phyloP scores from a whole-genome alignment of 495 filamentous ascomycete species.

The Penicillium malachiteum region DNA sequence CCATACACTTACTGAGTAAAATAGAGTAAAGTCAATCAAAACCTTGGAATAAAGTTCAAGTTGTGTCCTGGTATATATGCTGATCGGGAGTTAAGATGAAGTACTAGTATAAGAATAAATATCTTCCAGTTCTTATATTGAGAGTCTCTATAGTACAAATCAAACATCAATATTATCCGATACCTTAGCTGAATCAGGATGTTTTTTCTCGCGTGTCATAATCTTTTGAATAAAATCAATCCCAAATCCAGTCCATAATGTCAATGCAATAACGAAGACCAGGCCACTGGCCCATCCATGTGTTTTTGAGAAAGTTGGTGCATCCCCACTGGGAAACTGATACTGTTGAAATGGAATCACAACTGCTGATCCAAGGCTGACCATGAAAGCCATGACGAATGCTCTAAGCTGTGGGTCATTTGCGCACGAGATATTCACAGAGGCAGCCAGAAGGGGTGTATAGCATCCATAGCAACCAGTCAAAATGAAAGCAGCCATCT shows the following conservation, averaged over 20 bases:
- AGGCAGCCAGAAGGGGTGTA: constrained; percentile 15
- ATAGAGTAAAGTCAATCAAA: too few relatives aligned
- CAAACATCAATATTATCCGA: too few relatives aligned
- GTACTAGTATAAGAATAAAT: too few relatives aligned
- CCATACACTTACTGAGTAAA: too few relatives aligned
- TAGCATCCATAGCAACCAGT: constrained; percentile 12
- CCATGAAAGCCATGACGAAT: constrained; percentile 20
- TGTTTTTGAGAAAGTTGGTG: constrained; percentile 4
- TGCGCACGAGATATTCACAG: constrained; percentile 18
- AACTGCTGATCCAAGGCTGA: constrained; percentile 17
- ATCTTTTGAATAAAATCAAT: constrained; percentile 7
- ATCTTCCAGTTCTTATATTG: too few relatives aligned
- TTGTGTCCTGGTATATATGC: too few relatives aligned
- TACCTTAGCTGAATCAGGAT: too few relatives aligned
- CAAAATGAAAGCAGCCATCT: constrained; percentile 16
- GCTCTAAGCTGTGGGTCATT: constrained; percentile 20
- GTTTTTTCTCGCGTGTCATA: not conserved
- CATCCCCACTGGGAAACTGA: constrained; percentile 11
- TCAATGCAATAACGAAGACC: constrained; percentile 5
- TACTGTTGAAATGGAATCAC: constrained; percentile 16
- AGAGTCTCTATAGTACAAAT: too few relatives aligned
- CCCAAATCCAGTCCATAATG: constrained; percentile 10
- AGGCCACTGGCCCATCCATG: constrained; percentile 10
- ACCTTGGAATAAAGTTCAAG: too few relatives aligned
- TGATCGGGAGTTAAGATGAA: too few relatives aligned